Percentiles rank a stretch among this genome's conserved stretches.
These are phyloP conservation scores for Magnusiomyces starmeri DNA, from an alignment of 1,139 yeast species.

Conservation along the genomic window DNA sequence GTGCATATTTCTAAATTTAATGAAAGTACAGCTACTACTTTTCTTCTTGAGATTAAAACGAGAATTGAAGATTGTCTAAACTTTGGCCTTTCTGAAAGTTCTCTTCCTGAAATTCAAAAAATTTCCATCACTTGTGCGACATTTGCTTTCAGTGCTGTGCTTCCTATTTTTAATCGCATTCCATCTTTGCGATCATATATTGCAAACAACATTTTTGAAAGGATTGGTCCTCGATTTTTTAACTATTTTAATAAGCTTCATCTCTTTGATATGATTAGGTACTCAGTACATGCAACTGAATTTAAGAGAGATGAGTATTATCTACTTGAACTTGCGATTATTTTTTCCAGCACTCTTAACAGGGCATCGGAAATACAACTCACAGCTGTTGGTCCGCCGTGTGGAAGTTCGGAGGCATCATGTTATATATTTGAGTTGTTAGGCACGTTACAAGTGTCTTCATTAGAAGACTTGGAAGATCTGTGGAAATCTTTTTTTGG, in stretches of 20 bases:
- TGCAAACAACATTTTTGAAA: not conserved
- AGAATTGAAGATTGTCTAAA: not conserved
- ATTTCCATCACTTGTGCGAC: not conserved
- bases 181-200: not conserved
- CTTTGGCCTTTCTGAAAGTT: not conserved
- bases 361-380: not conserved
- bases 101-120: not conserved
- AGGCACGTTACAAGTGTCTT: not conserved
- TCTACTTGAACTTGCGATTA: not conserved
- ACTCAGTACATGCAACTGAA: not conserved
- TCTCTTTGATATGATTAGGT: not conserved
- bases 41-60: not conserved
- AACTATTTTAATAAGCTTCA: not conserved
- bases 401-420: too few species aligned
- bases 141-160: not conserved
- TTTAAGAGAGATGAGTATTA: not conserved
- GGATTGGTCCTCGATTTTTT: not conserved
- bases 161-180: not conserved
- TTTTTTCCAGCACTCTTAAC: not conserved
- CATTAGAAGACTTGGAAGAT: not conserved
- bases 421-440: not conserved
- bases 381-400: too few species aligned
- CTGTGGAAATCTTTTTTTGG: not conserved
- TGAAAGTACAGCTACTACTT: not conserved
- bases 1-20: not conserved